These are phyloP conservation scores for Pseudogymnoascus verrucosus DNA, from an alignment of 2,329 filamentous ascomycete species.

Conservation along the genomic window DNA sequence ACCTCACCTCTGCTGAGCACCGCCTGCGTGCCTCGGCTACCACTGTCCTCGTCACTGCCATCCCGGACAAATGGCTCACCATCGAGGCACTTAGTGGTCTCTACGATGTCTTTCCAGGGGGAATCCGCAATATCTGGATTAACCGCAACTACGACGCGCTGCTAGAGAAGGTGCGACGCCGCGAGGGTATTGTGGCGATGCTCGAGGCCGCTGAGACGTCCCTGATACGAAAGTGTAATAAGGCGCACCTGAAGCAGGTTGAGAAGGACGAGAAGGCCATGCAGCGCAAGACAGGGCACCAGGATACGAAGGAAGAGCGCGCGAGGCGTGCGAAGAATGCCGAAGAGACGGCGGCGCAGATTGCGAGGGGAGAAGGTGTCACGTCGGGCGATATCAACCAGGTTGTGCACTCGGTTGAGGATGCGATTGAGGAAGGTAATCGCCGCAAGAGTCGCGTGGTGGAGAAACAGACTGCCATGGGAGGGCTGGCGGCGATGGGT, in stretches of 20 bases:
- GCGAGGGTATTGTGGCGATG: conserved; percentile 60
- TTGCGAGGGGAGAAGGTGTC: conserved; percentile 42
- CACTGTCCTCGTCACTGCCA: conserved; percentile 85
- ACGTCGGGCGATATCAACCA: conserved; percentile 46
- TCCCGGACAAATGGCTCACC: conserved; percentile 84
- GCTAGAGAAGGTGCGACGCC: conserved; percentile 71
- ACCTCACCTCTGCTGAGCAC: conserved; percentile 89
- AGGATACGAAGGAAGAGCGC: conserved; percentile 26
- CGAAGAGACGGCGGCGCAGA: conserved; percentile 33
- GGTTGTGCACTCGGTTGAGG: conserved; percentile 44
- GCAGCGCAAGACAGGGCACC: conserved; percentile 2
- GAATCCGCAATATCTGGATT: conserved; percentile 92
- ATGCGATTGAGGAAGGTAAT: conserved; percentile 35
- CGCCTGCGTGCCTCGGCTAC: conserved; percentile 88
- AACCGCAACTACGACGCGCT: conserved; percentile 82
- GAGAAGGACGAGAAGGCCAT: conserved; percentile 11
- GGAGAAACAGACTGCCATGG: conserved; percentile 7
- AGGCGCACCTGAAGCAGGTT: conserved; percentile 61
- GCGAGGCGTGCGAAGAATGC: conserved; percentile 23
- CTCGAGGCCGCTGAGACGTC: conserved; percentile 81
- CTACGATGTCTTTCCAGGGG: conserved; percentile 94
- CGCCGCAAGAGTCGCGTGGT: conserved; percentile 15
- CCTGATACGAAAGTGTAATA: conserved; percentile 72
- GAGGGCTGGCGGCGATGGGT: background rate
- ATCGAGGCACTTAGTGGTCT: conserved; percentile 72